phyloP scores from a whole-genome alignment of 148 eudicot species.

The Euryodendron excelsum region DNA sequence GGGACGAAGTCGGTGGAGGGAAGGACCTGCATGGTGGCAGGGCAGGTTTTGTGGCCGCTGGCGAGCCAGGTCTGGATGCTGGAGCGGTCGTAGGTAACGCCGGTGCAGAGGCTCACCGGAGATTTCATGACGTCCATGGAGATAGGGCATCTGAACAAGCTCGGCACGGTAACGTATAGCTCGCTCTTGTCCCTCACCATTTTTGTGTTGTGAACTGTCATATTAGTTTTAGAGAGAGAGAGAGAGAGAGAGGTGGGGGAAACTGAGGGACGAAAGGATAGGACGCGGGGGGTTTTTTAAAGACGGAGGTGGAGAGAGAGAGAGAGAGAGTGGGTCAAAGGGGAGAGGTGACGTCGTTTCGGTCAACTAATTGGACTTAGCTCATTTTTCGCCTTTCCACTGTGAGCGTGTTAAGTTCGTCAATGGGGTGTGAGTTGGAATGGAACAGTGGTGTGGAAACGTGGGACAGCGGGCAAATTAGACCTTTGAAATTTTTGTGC shows the following conservation, averaged over 20 bases:
- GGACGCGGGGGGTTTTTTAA: background rate
- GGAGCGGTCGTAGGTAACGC: slow-evolving; percentile 68
- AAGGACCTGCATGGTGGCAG: slow-evolving; percentile 69
- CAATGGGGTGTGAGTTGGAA: background rate
- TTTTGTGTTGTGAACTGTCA: background rate
- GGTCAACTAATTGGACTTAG: background rate
- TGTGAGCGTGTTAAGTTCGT: background rate
- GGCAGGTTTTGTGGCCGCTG: slow-evolving; percentile 66
- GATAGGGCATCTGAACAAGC: slow-evolving; percentile 58
- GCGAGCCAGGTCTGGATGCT: slow-evolving; percentile 69
- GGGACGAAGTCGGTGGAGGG: slow-evolving; percentile 61
- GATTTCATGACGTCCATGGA: slow-evolving; percentile 72
- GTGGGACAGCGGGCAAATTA: background rate
- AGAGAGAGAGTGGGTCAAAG: background rate
- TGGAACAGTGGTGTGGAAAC: background rate
- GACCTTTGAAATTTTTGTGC: too few species aligned
- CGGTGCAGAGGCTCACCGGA: slow-evolving; percentile 62
- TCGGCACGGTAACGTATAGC: slow-evolving; percentile 49
- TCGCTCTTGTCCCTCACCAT: slow-evolving; percentile 33
- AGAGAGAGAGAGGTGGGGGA: background rate
- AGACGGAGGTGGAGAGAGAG: background rate
- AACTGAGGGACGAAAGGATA: background rate
- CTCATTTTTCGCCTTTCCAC: background rate
- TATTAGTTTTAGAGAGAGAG: background rate
- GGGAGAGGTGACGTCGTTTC: background rate